Conservation (phyloP, 352 stramenopile genomes). For the Halophytophthora batemanensis region DNA sequence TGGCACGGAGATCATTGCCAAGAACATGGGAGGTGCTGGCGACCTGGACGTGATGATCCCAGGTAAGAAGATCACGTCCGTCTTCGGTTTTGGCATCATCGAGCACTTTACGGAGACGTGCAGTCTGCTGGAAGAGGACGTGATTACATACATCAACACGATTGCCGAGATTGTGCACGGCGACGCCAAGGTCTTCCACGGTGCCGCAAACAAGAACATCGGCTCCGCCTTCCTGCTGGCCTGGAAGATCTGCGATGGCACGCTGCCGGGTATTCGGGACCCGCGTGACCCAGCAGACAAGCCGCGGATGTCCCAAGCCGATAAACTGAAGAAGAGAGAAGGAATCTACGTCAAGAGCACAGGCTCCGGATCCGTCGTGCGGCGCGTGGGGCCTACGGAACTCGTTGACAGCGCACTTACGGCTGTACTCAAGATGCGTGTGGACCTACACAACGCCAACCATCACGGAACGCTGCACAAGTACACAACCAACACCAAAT, state of each 20-base stretch:
- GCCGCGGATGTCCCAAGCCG: constrained; percentile 55
- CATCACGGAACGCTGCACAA: constrained; percentile 73
- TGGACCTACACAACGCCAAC: constrained; percentile 94
- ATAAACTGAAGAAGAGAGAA: constrained; percentile 60
- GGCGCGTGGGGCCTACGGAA: constrained; percentile 61
- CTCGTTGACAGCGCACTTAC: constrained; percentile 94
- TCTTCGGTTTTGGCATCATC: constrained; percentile 97
- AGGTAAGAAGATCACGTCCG: constrained; percentile 94
- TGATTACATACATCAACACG: constrained; percentile 98
- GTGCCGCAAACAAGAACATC: constrained; percentile 97
- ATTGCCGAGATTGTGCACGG: constrained; percentile 95
- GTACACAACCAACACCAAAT: constrained; percentile 82
- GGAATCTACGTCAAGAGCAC: constrained; percentile 66
- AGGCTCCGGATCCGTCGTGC: constrained; percentile 35
- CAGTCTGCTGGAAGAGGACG: constrained; percentile 90
- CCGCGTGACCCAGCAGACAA: constrained; percentile 73
- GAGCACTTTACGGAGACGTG: constrained; percentile 95
- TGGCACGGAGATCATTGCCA: constrained; percentile 97
- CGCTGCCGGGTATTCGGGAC: constrained; percentile 79
- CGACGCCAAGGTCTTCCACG: constrained; percentile 92
- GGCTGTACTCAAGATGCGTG: constrained; percentile 96
- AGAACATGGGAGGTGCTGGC: constrained; percentile 92
- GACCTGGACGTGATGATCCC: constrained; percentile 97
- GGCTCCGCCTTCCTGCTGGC: constrained; percentile 93
- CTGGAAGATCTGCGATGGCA: constrained; percentile 94